phyloP scores from a whole-genome alignment of 805 yeast species.

The Metschnikowia santaceciliae region DNA sequence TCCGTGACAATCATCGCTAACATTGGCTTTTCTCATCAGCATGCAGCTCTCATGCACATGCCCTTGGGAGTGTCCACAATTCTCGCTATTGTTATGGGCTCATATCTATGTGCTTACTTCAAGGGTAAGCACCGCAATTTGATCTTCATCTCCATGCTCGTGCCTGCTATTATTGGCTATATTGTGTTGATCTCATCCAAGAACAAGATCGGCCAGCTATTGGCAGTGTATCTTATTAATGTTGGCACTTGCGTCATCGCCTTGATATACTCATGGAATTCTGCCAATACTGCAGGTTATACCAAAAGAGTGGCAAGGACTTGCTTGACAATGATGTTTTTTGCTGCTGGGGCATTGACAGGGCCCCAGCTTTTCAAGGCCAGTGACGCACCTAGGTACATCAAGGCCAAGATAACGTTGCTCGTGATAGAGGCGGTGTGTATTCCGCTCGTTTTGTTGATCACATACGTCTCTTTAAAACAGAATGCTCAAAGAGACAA shows the following conservation, averaged over 20 bases:
- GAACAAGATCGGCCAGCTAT: constrained; percentile 42
- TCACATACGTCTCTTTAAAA: constrained; percentile 40
- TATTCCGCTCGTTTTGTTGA: constrained; percentile 18
- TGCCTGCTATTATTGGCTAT: constrained; percentile 33
- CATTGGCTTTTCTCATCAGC: constrained; percentile 44
- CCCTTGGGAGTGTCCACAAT: constrained; percentile 50
- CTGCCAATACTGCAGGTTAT: constrained; percentile 38
- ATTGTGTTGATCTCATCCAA: constrained; percentile 38
- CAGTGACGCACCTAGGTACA: constrained; percentile 10
- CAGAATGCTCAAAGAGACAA: constrained; percentile 52
- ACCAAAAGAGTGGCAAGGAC: constrained; percentile 20
- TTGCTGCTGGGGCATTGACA: constrained; percentile 23
- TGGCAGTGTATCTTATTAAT: constrained; percentile 49
- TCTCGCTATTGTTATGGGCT: constrained; percentile 28
- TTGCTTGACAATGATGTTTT: constrained; percentile 19
- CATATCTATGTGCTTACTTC: constrained; percentile 26
- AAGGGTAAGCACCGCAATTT: constrained; percentile 23
- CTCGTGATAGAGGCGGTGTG: constrained; percentile 8
- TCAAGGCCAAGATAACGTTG: constrained; percentile 7
- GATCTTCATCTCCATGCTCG: constrained; percentile 29
- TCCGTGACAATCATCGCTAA: constrained; percentile 50
- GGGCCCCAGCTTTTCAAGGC: constrained; percentile 21
- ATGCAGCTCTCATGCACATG: constrained; percentile 49
- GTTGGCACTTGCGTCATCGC: constrained; percentile 57
- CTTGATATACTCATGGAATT: constrained; percentile 57